Percentiles rank a stretch among this genome's conserved stretches.
These are phyloP conservation scores for Angophora floribunda DNA, from an alignment of 345 rosid species.

Conservation along the genomic window DNA sequence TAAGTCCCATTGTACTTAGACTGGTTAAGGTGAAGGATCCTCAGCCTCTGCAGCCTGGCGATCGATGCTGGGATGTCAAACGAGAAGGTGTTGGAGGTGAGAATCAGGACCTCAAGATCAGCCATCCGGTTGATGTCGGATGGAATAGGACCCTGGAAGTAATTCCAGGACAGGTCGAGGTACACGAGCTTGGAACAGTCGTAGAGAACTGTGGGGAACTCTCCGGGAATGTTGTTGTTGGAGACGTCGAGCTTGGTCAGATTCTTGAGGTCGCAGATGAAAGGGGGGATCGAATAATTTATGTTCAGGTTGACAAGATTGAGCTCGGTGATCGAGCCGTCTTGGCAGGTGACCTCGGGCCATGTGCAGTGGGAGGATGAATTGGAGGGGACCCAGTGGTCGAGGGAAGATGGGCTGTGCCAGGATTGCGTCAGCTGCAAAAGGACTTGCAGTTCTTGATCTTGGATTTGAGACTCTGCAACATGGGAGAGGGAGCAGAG, in stretches of 20 bases:
- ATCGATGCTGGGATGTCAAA: constrained; percentile 27
- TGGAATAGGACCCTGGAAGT: constrained; percentile 36
- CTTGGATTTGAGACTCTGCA: constrained; percentile 6
- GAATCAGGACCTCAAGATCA: constrained; percentile 15
- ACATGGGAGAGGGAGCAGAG: background rate
- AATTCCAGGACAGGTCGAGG: constrained; percentile 37
- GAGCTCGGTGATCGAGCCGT: constrained; percentile 17
- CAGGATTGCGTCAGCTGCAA: constrained; percentile 27
- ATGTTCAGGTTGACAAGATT: constrained; percentile 3
- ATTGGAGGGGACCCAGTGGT: constrained; percentile 17
- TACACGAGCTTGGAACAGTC: constrained; percentile 29
- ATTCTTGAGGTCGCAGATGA: constrained; percentile 39
- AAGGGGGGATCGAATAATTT: constrained; percentile 27
- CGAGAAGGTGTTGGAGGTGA: constrained; percentile 25
- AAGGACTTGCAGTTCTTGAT: constrained; percentile 25
- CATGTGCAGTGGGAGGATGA: constrained; percentile 31
- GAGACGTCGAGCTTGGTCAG: constrained; percentile 11
- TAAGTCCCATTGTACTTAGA: constrained; percentile 25
- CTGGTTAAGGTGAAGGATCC: constrained; percentile 7
- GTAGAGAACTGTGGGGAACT: constrained; percentile 27
- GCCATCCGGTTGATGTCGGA: constrained; percentile 25
- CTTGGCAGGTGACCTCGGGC: constrained; percentile 34
- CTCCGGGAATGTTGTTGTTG: constrained; percentile 17
- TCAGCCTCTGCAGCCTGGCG: constrained; percentile 19
- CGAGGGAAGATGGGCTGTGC: constrained; percentile 20